Conservation (phyloP, 1,139 yeast genomes). For the Yamadazyma triangularis region DNA sequence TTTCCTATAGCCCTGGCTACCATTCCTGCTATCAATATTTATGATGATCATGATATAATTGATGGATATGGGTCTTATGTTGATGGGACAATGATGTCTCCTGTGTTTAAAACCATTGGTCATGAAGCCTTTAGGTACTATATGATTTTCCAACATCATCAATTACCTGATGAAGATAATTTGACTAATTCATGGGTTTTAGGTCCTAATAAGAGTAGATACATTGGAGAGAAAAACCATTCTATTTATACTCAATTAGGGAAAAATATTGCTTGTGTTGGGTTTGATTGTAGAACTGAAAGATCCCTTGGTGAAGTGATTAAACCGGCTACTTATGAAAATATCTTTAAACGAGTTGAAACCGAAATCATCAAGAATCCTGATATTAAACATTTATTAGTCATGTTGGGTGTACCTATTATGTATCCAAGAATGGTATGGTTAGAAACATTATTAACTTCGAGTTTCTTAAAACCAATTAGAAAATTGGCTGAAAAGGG, state of each 20-base stretch:
- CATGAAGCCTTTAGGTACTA: conserved; percentile 78
- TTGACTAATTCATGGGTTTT: conserved; percentile 59
- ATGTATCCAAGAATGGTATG: conserved; percentile 91
- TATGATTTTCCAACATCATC: conserved; percentile 87
- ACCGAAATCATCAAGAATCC: conserved; percentile 47
- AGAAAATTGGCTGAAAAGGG: conserved; percentile 68
- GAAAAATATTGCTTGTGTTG: conserved; percentile 62
- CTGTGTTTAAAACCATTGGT: conserved; percentile 68
- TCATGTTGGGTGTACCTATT: conserved; percentile 90
- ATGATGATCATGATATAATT: conserved; percentile 89
- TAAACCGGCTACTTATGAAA: conserved; percentile 50
- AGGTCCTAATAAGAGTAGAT: conserved; percentile 38
- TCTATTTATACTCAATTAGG: conserved; percentile 75
- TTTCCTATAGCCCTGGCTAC: conserved; percentile 75
- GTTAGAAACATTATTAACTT: conserved; percentile 72
- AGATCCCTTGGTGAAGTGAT: conserved; percentile 61
- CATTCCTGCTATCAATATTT: conserved; percentile 81
- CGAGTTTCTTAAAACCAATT: conserved; percentile 59
- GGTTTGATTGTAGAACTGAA: conserved; percentile 92
- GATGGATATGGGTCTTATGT: conserved; percentile 93
- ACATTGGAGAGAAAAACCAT: conserved; percentile 53
- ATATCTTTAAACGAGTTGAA: conserved; percentile 56
- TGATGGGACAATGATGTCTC: conserved; percentile 67
- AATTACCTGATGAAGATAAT: conserved; percentile 42
- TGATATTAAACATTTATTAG: conserved; percentile 67